Percentiles rank a stretch among this genome's conserved stretches.
These are phyloP conservation scores for Acacia concinna DNA, from an alignment of 331 rosid genomes.

Conservation along the genomic window DNA sequence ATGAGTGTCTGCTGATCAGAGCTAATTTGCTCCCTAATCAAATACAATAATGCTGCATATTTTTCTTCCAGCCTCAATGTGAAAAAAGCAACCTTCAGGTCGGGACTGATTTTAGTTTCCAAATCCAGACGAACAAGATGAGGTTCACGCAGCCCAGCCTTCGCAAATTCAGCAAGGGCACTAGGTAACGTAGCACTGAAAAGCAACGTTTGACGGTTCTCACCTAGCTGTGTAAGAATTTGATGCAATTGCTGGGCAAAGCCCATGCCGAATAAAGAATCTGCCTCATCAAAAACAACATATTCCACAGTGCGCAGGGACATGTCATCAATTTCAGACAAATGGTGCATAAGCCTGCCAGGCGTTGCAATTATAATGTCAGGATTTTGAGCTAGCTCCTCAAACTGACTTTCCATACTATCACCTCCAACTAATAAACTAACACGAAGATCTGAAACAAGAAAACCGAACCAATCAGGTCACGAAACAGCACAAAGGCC, in stretches of 20 bases:
- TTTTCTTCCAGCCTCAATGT: conserved; percentile 86
- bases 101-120: conserved; percentile 89
- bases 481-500: not conserved
- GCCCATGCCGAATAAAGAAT: conserved; percentile 83
- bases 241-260: conserved; percentile 84
- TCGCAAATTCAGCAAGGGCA: conserved; percentile 97
- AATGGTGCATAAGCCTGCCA: conserved; percentile 95
- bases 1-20: conserved; percentile 78
- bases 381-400: conserved; percentile 80
- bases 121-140: conserved; percentile 83
- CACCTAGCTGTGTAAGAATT: conserved; percentile 77
- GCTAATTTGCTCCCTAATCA: conserved; percentile 75
- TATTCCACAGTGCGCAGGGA: conserved; percentile 77
- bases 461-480: not conserved
- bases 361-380: conserved; percentile 94
- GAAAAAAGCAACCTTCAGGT: conserved; percentile 77
- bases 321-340: conserved; percentile 89
- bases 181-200: conserved; percentile 92
- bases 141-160: conserved; percentile 94
- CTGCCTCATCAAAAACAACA: conserved; percentile 94
- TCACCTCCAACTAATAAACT: conserved; percentile 96
- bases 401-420: conserved; percentile 91
- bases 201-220: conserved; percentile 86
- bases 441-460: conserved; percentile 64
- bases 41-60: conserved; percentile 65